Base-by-base conservation (phyloP, 805 yeast species). In the Kurtzmaniella cleridarum region DNA sequence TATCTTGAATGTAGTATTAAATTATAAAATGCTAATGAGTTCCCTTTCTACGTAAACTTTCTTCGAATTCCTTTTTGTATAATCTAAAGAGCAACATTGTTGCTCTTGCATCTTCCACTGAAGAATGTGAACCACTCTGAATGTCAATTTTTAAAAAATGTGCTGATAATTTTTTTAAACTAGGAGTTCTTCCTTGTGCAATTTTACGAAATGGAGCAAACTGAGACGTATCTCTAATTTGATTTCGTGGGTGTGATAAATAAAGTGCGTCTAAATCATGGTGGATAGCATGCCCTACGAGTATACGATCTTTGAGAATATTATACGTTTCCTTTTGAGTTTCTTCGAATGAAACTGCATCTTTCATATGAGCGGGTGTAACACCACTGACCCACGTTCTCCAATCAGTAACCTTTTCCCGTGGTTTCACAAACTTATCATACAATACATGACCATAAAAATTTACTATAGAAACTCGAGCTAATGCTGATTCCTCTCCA, bases 301-400 rank as follows among this genome's bases (percentile, higher is more conserved):
- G 54, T 1, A 82, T 66, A 47, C 75, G 69, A 13, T 69, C 78
- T 2, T 76, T 51, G 2, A 88, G 50, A 5, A 87, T 43, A 1
- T 75, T 69, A 0, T 77, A 57, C 0, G 78, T 81, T 36, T 60
- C 64, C 17, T 62, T 47, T 54, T 84, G 95, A 0, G 91, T 95
- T 17, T 76, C 76, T 46, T 74, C 69, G 50, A 84, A 84, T 1
- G 77, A 44, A 0, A 82, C 70, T 0, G 96, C 96, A 31, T 68
- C 58, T 23, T 64, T 63, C 84, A 90, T 79, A 53, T 82, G 76
- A 2, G 62, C 58, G 0, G 95, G 87, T 2, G 80, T 68, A 2
- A 90, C 76, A 18, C 98, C 98, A 59, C 91, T 81, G 15, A 88
- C 95, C 84, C 89, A 80, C 0, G 97, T 90, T 58, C 97, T 72